Base-by-base conservation (phyloP, 768 basidiomycete species). In the Russula emetica region DNA sequence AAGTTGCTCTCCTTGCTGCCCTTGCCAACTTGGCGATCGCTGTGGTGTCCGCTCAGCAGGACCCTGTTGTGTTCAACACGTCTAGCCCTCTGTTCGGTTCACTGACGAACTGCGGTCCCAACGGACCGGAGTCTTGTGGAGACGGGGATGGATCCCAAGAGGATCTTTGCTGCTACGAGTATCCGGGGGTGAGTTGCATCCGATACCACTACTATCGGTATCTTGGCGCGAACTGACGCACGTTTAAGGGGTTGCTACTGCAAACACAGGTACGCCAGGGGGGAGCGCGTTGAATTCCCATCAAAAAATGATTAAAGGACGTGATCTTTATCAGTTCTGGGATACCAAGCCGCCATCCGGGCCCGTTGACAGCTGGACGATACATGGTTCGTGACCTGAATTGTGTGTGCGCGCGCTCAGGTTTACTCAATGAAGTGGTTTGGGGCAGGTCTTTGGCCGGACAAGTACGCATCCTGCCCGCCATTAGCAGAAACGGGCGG, bases 331-430 rank as follows among this genome's bases (percentile, higher is more conserved):
- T 45, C 24, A 87, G 84, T 87, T 90, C 74, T 90, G 88, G 87
- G 87, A 90, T 66, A 86, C 83, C 2, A 69, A 83, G 53, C 83
- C 85, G 0, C 72, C 80, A 3, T 84, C 82, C 22, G 87, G 88
- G 13, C 88, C 88, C 6, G 72, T 71, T 11, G 68, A 86, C 69
- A 85, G 83, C 69, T 90, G 88, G 87, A 90, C 87, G 1, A 85
- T 89, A 62, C 88, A 88, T 59, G 86, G 88, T 84, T 62, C 53
- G 80, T 68, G n/a, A 18, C 34, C 14, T 30, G n/a, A 30, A 16
- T 47, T 20, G 18, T 16, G 1, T n/a, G 2, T n/a, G 38, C 14
- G 16, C 11, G 8, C 20, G 24, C 11, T 14, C 22, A 5, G 8
- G 30, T 26, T 69, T 56, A 22, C 58, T 67, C 44, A 68, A 66